These are phyloP conservation scores for Trametes meyenii DNA, from an alignment of 768 basidiomycete genomes.

Conservation along the genomic window DNA sequence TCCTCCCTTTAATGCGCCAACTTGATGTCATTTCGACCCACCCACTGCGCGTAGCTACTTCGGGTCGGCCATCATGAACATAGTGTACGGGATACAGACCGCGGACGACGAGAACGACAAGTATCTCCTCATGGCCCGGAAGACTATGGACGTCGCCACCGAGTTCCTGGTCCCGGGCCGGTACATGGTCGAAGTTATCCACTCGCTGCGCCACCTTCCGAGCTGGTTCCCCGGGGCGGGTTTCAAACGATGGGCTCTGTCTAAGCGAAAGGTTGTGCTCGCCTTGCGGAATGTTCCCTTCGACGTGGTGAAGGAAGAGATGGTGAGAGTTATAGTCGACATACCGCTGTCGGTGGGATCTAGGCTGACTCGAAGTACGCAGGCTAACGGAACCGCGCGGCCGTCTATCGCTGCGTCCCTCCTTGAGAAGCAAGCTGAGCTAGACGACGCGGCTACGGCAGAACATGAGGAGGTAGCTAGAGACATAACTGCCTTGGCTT, in stretches of 20 bases:
- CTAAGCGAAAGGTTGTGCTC: slow-evolving; percentile 19
- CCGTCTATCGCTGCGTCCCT: slow-evolving; percentile 6
- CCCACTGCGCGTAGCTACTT: neutral
- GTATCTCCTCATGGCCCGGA: slow-evolving; percentile 23
- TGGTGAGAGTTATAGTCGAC: neutral
- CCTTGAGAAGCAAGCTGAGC: neutral
- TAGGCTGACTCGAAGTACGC: neutral
- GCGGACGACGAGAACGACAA: slow-evolving; percentile 20
- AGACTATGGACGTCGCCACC: slow-evolving; percentile 17
- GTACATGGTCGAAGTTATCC: slow-evolving; percentile 47
- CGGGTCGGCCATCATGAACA: slow-evolving; percentile 23
- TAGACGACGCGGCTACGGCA: neutral
- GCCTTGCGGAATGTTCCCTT: slow-evolving; percentile 29
- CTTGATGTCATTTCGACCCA: neutral
- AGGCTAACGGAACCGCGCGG: slow-evolving; percentile 5
- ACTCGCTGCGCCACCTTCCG: slow-evolving; percentile 26
- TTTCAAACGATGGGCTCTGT: slow-evolving; percentile 28
- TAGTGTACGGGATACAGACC: slow-evolving; percentile 26
- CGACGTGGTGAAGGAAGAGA: slow-evolving; percentile 19
- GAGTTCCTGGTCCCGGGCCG: slow-evolving; percentile 37
- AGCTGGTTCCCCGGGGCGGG: slow-evolving; percentile 34
- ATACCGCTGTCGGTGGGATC: too few species aligned
- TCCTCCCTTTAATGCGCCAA: neutral
- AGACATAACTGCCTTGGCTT: slow-evolving; percentile 1
- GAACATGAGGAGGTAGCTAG: neutral